Conservation (phyloP, 1,284 basidiomycete genomes). For the Vanrija humicola region DNA sequence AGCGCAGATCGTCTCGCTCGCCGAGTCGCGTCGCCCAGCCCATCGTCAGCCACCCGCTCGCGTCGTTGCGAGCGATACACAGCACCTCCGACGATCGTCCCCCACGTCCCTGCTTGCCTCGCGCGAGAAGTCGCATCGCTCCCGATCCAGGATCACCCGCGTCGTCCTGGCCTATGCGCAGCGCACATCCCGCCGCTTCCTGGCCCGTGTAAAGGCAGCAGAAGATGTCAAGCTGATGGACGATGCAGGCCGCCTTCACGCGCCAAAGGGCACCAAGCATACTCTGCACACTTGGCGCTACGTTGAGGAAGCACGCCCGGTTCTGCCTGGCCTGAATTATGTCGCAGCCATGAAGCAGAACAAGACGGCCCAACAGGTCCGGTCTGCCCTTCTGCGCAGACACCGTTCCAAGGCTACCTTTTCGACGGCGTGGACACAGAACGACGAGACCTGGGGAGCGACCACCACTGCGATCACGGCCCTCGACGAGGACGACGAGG, state of each 20-base stretch:
- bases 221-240: too few relatives aligned
- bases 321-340: background rate
- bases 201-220: background rate
- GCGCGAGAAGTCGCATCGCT: background rate
- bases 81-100: slow-evolving; percentile 1
- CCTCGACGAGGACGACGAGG: slow-evolving; percentile 1
- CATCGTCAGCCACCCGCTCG: too few relatives aligned
- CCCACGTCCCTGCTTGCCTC: background rate
- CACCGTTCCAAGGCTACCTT: background rate
- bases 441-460: too few relatives aligned
- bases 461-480: background rate
- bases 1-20: too few relatives aligned
- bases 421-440: background rate
- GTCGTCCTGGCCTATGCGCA: too few relatives aligned
- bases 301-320: background rate
- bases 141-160: too few relatives aligned
- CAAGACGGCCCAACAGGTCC: background rate
- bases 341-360: background rate
- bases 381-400: background rate
- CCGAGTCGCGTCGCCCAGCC: too few relatives aligned
- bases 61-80: background rate
- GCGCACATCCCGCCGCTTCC: background rate
- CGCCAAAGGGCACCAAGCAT: background rate
- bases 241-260: background rate
- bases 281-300: background rate